These are phyloP conservation scores for Phytopythium boreale DNA, from an alignment of 352 stramenopile species.

Conservation along the genomic window DNA sequence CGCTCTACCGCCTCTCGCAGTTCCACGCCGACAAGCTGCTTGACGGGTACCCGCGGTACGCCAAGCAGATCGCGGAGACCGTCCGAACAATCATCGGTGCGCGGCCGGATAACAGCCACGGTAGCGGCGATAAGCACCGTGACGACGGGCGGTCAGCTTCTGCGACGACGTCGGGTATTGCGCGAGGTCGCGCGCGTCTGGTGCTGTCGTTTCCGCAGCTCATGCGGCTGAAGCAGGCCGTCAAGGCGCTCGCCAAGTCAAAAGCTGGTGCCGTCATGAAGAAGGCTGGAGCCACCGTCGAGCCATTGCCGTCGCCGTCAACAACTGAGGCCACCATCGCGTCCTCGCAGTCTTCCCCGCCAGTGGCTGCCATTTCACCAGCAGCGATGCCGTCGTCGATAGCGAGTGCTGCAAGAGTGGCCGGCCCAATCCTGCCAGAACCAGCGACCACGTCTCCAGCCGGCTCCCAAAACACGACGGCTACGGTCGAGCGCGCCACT, in stretches of 20 bases:
- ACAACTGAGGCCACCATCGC: not conserved
- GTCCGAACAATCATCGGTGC: conserved; percentile 1
- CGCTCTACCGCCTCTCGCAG: conserved; percentile 50
- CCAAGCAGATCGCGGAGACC: conserved; percentile 24
- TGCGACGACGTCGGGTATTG: not conserved
- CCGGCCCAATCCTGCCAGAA: not conserved
- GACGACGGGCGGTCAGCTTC: not conserved
- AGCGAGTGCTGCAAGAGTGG: not conserved
- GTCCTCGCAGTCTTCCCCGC: not conserved
- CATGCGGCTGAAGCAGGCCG: conserved; percentile 14
- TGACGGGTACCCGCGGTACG: conserved; percentile 47
- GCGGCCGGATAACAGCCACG: not conserved
- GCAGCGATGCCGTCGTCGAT: not conserved
- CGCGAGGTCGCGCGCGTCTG: not conserved
- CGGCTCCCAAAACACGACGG: not conserved
- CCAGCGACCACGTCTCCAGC: not conserved
- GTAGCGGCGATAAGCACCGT: not conserved
- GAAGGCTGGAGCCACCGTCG: not conserved
- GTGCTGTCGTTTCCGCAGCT: conserved; percentile 18
- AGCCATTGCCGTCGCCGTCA: not conserved
- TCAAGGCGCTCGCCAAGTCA: not conserved
- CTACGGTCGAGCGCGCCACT: not conserved
- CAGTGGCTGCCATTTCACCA: not conserved
- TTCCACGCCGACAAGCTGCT: conserved; percentile 51
- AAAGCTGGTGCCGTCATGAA: not conserved